These are phyloP conservation scores for Incumbomyces delicatus DNA, from an alignment of 2,329 filamentous ascomycete species.

Conservation along the genomic window DNA sequence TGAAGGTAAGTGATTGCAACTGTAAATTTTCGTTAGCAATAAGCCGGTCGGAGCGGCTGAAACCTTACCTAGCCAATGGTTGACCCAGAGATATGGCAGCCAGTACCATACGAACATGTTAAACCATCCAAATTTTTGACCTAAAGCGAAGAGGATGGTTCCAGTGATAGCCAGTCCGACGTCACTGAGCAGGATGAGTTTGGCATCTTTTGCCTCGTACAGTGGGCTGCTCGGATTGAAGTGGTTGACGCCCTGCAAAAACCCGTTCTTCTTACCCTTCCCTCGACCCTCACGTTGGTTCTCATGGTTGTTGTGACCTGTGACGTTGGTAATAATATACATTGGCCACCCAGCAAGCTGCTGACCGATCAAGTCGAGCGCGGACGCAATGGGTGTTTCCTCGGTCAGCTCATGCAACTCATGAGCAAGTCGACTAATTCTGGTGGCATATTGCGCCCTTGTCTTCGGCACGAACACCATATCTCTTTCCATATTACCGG, in stretches of 20 bases:
- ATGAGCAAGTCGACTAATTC: slow-evolving; percentile 63
- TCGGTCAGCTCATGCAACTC: slow-evolving; percentile 83
- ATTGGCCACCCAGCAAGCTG: slow-evolving; percentile 88
- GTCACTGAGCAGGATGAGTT: slow-evolving; percentile 78
- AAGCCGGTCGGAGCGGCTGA: not conserved
- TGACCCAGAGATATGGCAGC: slow-evolving; percentile 91
- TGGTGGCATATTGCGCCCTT: slow-evolving; percentile 66
- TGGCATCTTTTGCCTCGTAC: slow-evolving; percentile 83
- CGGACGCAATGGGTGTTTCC: slow-evolving; percentile 81
- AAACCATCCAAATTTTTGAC: slow-evolving; percentile 67
- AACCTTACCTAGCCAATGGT: slow-evolving; percentile 91
- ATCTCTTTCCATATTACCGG: slow-evolving; percentile 91
- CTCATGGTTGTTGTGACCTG: slow-evolving; percentile 91
- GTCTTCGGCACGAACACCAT: slow-evolving; percentile 99
- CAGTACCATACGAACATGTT: slow-evolving; percentile 95
- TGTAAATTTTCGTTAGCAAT: slow-evolving; percentile 28
- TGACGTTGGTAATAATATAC: slow-evolving; percentile 87
- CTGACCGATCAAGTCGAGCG: slow-evolving; percentile 64
- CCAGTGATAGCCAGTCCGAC: slow-evolving; percentile 61
- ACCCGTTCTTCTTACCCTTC: slow-evolving; percentile 80
- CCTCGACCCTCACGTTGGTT: slow-evolving; percentile 87
- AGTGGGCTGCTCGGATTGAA: slow-evolving; percentile 81
- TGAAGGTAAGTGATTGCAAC: slow-evolving; percentile 96
- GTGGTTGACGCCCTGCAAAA: slow-evolving; percentile 78
- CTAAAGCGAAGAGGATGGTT: slow-evolving; percentile 56